phyloP scores from a whole-genome alignment of 1,139 yeast genomes.

The Lodderomyces beijingensis region DNA sequence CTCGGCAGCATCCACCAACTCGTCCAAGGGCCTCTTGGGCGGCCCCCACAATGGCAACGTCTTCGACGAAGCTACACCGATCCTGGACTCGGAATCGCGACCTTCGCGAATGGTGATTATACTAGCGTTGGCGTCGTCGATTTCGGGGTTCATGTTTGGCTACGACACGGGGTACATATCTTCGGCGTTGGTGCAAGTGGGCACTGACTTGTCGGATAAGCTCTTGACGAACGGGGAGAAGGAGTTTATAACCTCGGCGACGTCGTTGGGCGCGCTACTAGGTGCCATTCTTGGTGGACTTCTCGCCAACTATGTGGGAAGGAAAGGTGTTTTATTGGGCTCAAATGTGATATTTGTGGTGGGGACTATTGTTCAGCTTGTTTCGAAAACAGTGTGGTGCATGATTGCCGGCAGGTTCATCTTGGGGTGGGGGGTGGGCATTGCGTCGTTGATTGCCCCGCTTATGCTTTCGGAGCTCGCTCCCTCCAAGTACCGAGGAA shows the following conservation, averaged over 20 bases:
- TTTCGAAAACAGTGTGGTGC: slow-evolving; percentile 76
- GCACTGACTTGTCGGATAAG: slow-evolving; percentile 58
- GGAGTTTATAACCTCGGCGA: slow-evolving; percentile 91
- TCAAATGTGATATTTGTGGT: slow-evolving; percentile 75
- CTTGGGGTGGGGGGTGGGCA: slow-evolving; percentile 95
- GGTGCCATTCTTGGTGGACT: slow-evolving; percentile 77
- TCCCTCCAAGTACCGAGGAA: slow-evolving; percentile 87
- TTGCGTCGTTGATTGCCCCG: slow-evolving; percentile 89
- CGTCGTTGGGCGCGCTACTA: slow-evolving; percentile 85
- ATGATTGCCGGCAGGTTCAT: slow-evolving; percentile 89
- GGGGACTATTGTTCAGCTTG: slow-evolving; percentile 82
- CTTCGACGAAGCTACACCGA: neutral
- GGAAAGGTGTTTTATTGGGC: slow-evolving; percentile 74
- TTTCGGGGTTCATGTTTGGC: slow-evolving; percentile 95
- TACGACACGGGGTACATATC: slow-evolving; percentile 96
- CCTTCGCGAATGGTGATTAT: slow-evolving; percentile 64
- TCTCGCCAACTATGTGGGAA: slow-evolving; percentile 74
- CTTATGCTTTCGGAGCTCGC: slow-evolving; percentile 88
- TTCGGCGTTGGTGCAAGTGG: slow-evolving; percentile 81
- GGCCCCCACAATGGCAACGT: neutral
- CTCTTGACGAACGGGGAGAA: slow-evolving; percentile 68
- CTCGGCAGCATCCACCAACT: slow-evolving; percentile 2
- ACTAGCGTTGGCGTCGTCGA: slow-evolving; percentile 75
- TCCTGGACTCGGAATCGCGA: slow-evolving; percentile 25
- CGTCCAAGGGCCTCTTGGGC: slow-evolving; percentile 10